These are phyloP conservation scores for Aspergillus sp. DNA, from an alignment of 2,329 filamentous ascomycete species.

Conservation along the genomic window DNA sequence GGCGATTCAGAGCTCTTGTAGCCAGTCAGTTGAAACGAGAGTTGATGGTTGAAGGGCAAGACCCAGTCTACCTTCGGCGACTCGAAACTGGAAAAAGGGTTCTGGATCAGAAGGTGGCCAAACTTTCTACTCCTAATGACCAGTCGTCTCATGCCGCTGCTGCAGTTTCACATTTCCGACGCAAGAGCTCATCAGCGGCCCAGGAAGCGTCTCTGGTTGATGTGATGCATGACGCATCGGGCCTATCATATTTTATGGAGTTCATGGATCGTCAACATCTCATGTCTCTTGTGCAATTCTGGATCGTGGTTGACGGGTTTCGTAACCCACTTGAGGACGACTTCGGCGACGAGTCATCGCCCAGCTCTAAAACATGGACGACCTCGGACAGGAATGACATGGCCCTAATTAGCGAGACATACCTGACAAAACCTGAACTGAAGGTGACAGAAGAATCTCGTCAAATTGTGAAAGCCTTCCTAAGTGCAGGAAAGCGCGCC, in stretches of 20 bases:
- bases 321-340: conserved; percentile 90
- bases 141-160: conserved; percentile 35
- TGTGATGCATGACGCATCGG: conserved; percentile 84
- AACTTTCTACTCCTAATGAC: conserved; percentile 68
- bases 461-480: conserved; percentile 70
- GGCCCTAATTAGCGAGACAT: conserved; percentile 86
- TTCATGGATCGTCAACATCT: conserved; percentile 92
- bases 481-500: conserved; percentile 73
- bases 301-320: conserved; percentile 96
- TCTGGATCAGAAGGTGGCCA: conserved; percentile 83
- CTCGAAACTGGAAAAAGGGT: conserved; percentile 88
- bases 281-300: conserved; percentile 93
- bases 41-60: conserved; percentile 72
- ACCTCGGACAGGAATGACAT: conserved; percentile 84
- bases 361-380: conserved; percentile 68
- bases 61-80: conserved; percentile 81
- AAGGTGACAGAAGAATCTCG: conserved; percentile 71
- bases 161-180: conserved; percentile 30
- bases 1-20: conserved; percentile 87
- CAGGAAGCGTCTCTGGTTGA: conserved; percentile 78
- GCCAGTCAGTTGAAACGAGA: conserved; percentile 89
- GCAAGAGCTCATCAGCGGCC: conserved; percentile 57
- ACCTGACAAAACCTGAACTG: conserved; percentile 78
- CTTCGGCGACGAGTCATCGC: conserved; percentile 67
- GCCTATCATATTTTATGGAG: conserved; percentile 98